phyloP scores from a whole-genome alignment of 345 rosid species.

The Hypericum perforatum region DNA sequence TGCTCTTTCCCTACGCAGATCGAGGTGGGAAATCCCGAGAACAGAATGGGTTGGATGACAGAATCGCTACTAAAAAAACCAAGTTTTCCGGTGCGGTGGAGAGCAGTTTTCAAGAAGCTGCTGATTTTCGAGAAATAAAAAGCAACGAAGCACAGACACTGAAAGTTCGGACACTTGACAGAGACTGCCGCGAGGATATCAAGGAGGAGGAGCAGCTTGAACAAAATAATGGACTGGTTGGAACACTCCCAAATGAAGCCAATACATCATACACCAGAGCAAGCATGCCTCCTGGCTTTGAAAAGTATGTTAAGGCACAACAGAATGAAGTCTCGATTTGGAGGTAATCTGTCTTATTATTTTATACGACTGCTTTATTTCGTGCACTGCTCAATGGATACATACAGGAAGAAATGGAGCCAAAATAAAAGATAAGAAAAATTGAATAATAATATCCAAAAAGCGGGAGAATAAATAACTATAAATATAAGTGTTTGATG shows the following conservation, averaged over 20 bases:
- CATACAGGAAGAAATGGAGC: too few relatives aligned
- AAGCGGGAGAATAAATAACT: too few relatives aligned
- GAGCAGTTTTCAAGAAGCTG: constrained; percentile 10
- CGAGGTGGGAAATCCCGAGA: too few relatives aligned
- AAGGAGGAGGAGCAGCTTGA: constrained; percentile 6
- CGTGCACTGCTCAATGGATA: too few relatives aligned
- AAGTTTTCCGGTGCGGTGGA: neutral
- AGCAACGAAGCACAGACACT: neutral
- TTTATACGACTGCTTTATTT: neutral
- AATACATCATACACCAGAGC: neutral
- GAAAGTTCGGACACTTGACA: neutral
- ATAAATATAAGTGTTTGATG: too few relatives aligned
- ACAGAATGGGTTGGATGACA: too few relatives aligned
- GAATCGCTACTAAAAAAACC: too few relatives aligned
- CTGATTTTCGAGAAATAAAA: constrained; percentile 6
- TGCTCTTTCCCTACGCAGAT: too few relatives aligned
- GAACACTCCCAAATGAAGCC: neutral
- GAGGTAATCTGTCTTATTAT: constrained; percentile 33
- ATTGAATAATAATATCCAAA: too few relatives aligned
- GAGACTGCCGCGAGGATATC: neutral
- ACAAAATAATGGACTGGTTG: neutral
- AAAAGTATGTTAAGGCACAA: constrained; percentile 25
- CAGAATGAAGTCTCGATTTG: constrained; percentile 35
- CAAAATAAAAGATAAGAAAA: too few relatives aligned
- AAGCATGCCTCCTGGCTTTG: neutral